A percentile compares a stretch with the other conserved stretches of the same genome.
Conservation (phyloP, 331 rosid genomes). For the Acacia pycnantha region DNA sequence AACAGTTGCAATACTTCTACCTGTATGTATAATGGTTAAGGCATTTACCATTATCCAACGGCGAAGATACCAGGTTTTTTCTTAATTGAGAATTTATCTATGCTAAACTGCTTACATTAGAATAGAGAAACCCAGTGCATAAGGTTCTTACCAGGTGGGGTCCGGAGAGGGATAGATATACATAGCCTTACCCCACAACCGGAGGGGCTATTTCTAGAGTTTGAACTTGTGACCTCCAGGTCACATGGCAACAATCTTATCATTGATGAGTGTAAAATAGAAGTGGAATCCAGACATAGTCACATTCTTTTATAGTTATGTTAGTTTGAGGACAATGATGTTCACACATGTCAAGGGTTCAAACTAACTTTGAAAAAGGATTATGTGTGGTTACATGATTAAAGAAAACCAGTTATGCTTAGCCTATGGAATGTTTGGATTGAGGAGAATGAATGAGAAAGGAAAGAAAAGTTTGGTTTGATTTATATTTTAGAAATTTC, state of each 20-base stretch:
- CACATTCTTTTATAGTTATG: background rate
- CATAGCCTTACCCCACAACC: background rate
- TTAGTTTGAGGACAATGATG: background rate
- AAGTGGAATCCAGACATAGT: background rate
- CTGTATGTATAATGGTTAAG: slow-evolving; percentile 55
- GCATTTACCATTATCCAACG: slow-evolving; percentile 56
- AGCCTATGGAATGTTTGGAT: background rate
- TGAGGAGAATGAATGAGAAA: background rate
- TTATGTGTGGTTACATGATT: background rate
- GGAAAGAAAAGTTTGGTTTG: background rate
- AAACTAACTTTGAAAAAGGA: background rate
- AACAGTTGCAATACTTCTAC: slow-evolving; percentile 62
- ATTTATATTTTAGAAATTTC: background rate
- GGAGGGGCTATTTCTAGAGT: no score
- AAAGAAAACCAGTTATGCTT: background rate
- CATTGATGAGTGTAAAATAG: background rate
- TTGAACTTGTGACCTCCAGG: no score
- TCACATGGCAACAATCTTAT: no score
- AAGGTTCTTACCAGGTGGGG: background rate
- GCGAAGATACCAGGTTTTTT: slow-evolving; percentile 54
- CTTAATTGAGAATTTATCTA: background rate
- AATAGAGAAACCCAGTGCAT: background rate
- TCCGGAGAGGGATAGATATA: background rate
- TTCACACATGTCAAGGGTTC: background rate
- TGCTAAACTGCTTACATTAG: background rate